These are phyloP conservation scores for Hypoxylon cercidicola DNA, from an alignment of 495 filamentous ascomycete species.

Conservation along the genomic window DNA sequence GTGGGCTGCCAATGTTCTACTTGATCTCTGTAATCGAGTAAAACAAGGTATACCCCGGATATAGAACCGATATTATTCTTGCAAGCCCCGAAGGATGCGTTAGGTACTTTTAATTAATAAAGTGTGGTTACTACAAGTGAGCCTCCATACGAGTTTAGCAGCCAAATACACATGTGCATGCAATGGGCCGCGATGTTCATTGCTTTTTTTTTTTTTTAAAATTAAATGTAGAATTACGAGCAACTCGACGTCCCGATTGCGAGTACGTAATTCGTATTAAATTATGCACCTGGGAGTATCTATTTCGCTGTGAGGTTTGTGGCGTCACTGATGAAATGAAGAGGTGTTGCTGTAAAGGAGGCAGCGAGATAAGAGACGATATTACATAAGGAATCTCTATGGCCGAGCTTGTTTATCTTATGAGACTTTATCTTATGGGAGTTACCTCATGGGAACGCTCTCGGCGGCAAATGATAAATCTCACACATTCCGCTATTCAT, in stretches of 20 bases:
- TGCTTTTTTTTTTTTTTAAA: no score
- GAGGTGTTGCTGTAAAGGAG: no score
- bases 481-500: slow-evolving; percentile 10
- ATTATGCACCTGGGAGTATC: not conserved
- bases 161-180: not conserved
- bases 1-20: slow-evolving; percentile 70
- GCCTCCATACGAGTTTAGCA: no score
- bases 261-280: not conserved
- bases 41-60: slow-evolving; percentile 58
- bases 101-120: no score
- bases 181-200: not conserved
- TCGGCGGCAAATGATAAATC: slow-evolving; percentile 12
- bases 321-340: no score
- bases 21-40: slow-evolving; percentile 69
- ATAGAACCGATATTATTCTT: not conserved
- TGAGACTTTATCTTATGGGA: no score
- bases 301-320: not conserved
- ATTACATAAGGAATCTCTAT: no score
- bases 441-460: not conserved
- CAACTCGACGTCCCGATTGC: not conserved
- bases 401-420: no score
- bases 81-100: no score
- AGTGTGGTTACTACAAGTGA: no score
- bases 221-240: not conserved
- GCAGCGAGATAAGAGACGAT: no score